Evolutionary conservation across 2,329 filamentous ascomycete genomes (phyloP).

Genomic region (Fusarium penzigii): DNA sequence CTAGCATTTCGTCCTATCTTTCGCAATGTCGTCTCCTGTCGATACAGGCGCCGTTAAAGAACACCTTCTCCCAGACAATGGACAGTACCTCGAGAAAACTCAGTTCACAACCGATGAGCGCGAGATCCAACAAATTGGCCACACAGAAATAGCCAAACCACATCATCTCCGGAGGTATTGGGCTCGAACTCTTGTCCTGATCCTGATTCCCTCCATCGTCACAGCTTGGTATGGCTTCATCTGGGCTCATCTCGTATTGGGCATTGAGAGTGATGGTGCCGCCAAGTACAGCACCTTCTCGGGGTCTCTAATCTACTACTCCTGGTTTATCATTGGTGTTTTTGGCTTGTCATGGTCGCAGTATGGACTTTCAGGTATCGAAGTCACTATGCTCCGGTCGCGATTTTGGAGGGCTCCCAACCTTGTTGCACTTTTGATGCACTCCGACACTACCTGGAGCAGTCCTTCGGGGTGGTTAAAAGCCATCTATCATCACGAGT

Average conservation of each 20-base stretch:
- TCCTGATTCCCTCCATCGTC: slow-evolving; percentile 4
- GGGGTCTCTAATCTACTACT: slow-evolving; percentile 10
- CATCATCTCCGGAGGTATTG: neutral
- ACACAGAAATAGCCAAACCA: neutral
- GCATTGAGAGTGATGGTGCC: neutral
- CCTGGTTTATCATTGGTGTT: slow-evolving; percentile 21
- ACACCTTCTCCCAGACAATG: neutral
- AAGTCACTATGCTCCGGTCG: slow-evolving; percentile 12
- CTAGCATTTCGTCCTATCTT: neutral
- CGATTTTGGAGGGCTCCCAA: slow-evolving; percentile 1
- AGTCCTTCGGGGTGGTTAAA: slow-evolving; percentile 13
- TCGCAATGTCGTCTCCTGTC: neutral
- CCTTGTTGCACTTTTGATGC: slow-evolving; percentile 2
- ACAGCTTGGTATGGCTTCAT: slow-evolving; percentile 6
- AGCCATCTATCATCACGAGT: neutral
- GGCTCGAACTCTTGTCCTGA: slow-evolving; percentile 5
- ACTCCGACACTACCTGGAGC: slow-evolving; percentile 12
- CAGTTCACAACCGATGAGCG: neutral
- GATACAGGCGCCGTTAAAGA: neutral
- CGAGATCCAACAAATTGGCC: neutral
- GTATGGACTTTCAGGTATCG: slow-evolving; percentile 13
- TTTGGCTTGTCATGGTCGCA: slow-evolving; percentile 17
- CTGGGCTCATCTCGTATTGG: slow-evolving; percentile 2
- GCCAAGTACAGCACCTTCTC: slow-evolving; percentile 7
- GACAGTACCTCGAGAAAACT: neutral